Percentiles rank a stretch among this genome's conserved stretches.
These are phyloP conservation scores for Aurifilum marmelostoma DNA, from an alignment of 2,329 filamentous ascomycete species.

Conservation along the genomic window DNA sequence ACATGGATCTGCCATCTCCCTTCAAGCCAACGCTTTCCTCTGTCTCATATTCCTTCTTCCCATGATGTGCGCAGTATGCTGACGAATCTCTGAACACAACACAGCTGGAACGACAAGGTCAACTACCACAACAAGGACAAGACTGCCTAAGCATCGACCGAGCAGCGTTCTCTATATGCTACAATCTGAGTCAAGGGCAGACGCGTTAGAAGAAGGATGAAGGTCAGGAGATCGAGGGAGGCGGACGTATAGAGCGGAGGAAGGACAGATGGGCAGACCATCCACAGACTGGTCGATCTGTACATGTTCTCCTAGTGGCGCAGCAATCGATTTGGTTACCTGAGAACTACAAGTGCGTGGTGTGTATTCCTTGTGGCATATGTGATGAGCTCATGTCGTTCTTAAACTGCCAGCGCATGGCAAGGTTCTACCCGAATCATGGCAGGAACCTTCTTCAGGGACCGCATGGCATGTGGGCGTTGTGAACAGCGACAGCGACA, in stretches of 20 bases:
- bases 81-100: slow-evolving; percentile 9
- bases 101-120: slow-evolving; percentile 89
- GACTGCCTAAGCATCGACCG: slow-evolving; percentile 45
- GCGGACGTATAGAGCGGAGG: slow-evolving; percentile 22
- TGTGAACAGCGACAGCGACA: too few species aligned
- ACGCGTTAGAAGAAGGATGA: background rate
- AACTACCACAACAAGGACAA: slow-evolving; percentile 98
- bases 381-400: too few species aligned
- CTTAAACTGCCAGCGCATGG: too few species aligned
- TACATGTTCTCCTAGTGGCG: slow-evolving; percentile 39
- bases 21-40: too few species aligned
- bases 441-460: too few species aligned
- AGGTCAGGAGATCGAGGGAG: background rate
- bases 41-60: too few species aligned
- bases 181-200: background rate
- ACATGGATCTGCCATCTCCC: too few species aligned
- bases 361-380: too few species aligned
- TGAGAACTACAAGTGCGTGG: background rate
- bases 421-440: too few species aligned
- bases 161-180: too few species aligned
- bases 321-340: slow-evolving; percentile 30
- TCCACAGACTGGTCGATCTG: slow-evolving; percentile 30
- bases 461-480: too few species aligned
- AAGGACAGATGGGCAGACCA: slow-evolving; percentile 4
- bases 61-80: background rate